Evolutionary conservation across 306 rosid genomes (phyloP).

Genomic region (Neltuma alba): DNA sequence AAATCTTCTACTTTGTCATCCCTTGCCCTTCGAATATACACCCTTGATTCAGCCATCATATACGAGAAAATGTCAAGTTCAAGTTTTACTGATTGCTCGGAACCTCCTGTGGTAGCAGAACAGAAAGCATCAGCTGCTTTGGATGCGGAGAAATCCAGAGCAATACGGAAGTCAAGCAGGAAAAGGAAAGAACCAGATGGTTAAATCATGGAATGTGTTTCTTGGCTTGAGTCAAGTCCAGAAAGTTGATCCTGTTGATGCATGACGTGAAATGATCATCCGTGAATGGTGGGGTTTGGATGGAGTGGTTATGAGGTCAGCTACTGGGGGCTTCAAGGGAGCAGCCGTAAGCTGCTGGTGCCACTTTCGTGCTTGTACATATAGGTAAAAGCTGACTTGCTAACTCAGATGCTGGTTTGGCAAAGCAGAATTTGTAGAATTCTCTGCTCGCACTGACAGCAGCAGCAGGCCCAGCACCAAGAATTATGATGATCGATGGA

Average conservation of each 20-base stretch:
- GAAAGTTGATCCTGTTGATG: constrained; percentile 39
- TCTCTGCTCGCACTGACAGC: constrained; percentile 54
- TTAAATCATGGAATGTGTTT: constrained; percentile 44
- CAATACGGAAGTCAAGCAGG: constrained; percentile 73
- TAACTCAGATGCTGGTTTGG: constrained; percentile 73
- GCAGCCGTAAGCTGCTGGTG: constrained; percentile 51
- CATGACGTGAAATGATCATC: constrained; percentile 38
- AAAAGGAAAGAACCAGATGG: constrained; percentile 88
- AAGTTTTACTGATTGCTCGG: constrained; percentile 57
- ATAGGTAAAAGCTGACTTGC: constrained; percentile 85
- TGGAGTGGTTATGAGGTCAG: constrained; percentile 35
- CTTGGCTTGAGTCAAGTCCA: constrained; percentile 27
- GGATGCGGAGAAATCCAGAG: constrained; percentile 76
- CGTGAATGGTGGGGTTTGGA: constrained; percentile 34
- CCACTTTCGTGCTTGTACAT: constrained; percentile 71
- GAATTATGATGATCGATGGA: constrained; percentile 52
- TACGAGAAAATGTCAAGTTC: constrained; percentile 74
- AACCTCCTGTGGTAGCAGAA: constrained; percentile 53
- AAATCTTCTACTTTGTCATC: constrained; percentile 79
- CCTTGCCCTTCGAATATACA: constrained; percentile 86
- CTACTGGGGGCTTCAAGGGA: constrained; percentile 32
- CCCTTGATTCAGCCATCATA: constrained; percentile 89
- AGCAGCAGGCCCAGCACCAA: constrained; percentile 46
- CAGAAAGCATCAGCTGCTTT: constrained; percentile 42
- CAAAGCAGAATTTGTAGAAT: constrained; percentile 60